Evolutionary conservation across 805 yeast genomes (phyloP).

Genomic region (Priceomyces carsonii): DNA sequence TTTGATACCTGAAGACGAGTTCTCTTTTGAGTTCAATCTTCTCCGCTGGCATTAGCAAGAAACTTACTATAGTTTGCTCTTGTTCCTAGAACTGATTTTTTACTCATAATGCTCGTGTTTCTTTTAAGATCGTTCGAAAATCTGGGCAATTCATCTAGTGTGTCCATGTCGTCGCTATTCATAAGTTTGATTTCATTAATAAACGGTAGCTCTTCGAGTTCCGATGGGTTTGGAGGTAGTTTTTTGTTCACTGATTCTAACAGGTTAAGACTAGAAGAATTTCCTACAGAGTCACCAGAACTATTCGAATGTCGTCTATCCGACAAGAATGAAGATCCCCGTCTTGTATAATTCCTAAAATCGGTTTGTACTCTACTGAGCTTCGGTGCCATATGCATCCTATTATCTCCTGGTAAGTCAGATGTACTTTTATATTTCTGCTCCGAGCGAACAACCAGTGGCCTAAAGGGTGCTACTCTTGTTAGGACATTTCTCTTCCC

Average conservation of each 20-base stretch:
- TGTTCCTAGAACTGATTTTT: slow-evolving; percentile 40
- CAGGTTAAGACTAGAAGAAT: slow-evolving; percentile 2
- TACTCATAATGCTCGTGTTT: slow-evolving; percentile 31
- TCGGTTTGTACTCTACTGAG: slow-evolving; percentile 15
- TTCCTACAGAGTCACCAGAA: slow-evolving; percentile 4
- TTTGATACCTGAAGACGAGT: too few relatives aligned
- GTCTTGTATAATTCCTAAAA: slow-evolving; percentile 2
- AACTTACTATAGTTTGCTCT: slow-evolving; percentile 39
- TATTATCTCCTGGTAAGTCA: slow-evolving; percentile 11
- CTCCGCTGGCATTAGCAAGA: slow-evolving; percentile 27
- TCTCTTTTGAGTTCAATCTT: slow-evolving; percentile 3
- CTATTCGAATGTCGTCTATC: slow-evolving; percentile 8
- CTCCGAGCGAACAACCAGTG: slow-evolving; percentile 2
- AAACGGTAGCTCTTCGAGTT: slow-evolving; percentile 35
- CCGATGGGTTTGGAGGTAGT: slow-evolving; percentile 19
- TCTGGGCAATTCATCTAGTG: background rate
- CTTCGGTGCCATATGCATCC: slow-evolving; percentile 14
- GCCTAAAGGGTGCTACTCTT: slow-evolving; percentile 22
- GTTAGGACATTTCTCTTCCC: slow-evolving; percentile 20
- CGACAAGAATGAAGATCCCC: background rate
- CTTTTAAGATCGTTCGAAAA: slow-evolving; percentile 16
- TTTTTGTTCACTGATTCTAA: slow-evolving; percentile 9
- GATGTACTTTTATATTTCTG: slow-evolving; percentile 17
- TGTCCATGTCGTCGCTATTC: slow-evolving; percentile 11
- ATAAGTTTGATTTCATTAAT: slow-evolving; percentile 34